phyloP scores from a whole-genome alignment of 495 filamentous ascomycete genomes.

The Penicillium riverlandense region DNA sequence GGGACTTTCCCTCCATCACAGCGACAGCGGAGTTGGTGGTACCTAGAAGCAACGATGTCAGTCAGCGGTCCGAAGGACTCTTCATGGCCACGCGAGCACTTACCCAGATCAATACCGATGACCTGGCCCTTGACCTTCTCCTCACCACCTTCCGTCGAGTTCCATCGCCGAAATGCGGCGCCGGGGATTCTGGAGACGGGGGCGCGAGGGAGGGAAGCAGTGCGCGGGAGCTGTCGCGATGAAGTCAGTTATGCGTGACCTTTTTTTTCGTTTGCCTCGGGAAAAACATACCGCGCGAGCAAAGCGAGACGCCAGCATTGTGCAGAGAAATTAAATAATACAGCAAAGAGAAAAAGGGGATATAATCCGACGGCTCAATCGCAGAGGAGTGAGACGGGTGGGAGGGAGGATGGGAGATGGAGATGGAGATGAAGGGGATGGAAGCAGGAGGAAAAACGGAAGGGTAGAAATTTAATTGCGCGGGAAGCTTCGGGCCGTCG shows the following conservation, averaged over 20 bases:
- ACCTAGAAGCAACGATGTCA: slow-evolving; percentile 43
- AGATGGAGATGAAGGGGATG: slow-evolving; percentile 17
- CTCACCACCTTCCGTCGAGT: slow-evolving; percentile 76
- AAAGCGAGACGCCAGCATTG: slow-evolving; percentile 51
- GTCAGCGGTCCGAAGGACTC: background rate
- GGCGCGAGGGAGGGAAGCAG: slow-evolving; percentile 38
- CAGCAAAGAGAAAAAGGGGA: slow-evolving; percentile 27
- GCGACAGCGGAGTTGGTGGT: slow-evolving; percentile 98
- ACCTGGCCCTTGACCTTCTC: slow-evolving; percentile 90
- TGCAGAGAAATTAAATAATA: slow-evolving; percentile 33
- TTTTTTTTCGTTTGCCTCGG: slow-evolving; percentile 2
- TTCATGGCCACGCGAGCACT: slow-evolving; percentile 26
- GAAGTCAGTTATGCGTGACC: slow-evolving; percentile 20
- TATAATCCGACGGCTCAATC: slow-evolving; percentile 35
- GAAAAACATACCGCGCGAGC: slow-evolving; percentile 59
- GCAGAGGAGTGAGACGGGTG: slow-evolving; percentile 22
- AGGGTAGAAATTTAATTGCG: slow-evolving; percentile 43
- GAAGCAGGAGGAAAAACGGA: slow-evolving; percentile 28
- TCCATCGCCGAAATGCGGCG: slow-evolving; percentile 63
- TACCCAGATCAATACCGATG: slow-evolving; percentile 98
- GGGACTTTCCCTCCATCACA: slow-evolving; percentile 92
- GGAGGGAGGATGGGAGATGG: slow-evolving; percentile 20
- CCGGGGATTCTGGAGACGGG: slow-evolving; percentile 49
- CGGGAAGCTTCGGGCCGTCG: slow-evolving; percentile 39
- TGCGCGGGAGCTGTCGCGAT: slow-evolving; percentile 32